Conservation (phyloP, 2,329 filamentous ascomycete genomes). For the Pseudogymnoascus sp. region DNA sequence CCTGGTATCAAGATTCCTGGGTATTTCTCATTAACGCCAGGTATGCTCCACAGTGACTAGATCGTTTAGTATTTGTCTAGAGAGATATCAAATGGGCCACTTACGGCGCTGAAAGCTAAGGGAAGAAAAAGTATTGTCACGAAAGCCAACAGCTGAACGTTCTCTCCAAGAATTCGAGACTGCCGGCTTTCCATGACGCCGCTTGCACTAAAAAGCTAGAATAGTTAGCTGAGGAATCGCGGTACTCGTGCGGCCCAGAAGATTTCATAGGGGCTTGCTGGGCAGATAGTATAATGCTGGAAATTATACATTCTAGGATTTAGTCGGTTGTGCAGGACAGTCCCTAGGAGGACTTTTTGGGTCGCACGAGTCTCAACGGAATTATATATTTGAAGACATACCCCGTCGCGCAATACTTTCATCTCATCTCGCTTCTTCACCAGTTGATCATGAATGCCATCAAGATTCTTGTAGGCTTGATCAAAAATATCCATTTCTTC, state of each 20-base stretch:
- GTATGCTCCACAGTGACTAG: slow-evolving; percentile 14
- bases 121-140: slow-evolving; percentile 35
- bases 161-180: slow-evolving; percentile 27
- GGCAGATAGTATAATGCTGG: not conserved
- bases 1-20: slow-evolving; percentile 9
- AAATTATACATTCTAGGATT: no score
- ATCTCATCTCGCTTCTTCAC: not conserved
- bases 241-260: not conserved
- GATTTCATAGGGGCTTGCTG: not conserved
- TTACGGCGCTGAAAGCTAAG: slow-evolving; percentile 26
- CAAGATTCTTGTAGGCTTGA: not conserved
- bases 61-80: not conserved
- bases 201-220: slow-evolving; percentile 23
- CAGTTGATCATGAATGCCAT: not conserved
- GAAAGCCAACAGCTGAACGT: slow-evolving; percentile 31
- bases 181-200: slow-evolving; percentile 24
- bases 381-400: not conserved
- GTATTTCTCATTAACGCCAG: not conserved
- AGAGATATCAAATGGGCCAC: not conserved
- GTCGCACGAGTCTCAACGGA: not conserved
- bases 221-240: not conserved
- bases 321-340: not conserved
- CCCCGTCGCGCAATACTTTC: not conserved
- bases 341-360: not conserved
- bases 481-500: not conserved